Percentiles rank a stretch among this genome's conserved stretches.
Evolutionary conservation across 1,139 yeast genomes (phyloP).

Genomic region (Pichia sp.): DNA sequence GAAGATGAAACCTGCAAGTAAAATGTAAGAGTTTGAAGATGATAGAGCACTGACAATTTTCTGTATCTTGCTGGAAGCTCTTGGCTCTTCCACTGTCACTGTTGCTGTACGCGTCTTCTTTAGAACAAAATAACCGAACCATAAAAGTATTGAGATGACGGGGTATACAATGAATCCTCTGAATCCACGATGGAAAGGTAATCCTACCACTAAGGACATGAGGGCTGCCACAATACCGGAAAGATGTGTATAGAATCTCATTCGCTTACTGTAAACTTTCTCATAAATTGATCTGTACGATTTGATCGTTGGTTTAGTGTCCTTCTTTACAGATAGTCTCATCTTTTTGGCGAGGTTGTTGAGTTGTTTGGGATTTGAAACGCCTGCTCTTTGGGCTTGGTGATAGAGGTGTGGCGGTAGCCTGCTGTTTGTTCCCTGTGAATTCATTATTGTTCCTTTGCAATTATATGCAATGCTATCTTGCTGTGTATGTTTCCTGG

Average conservation of each 20-base stretch:
- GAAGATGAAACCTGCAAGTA: conserved; percentile 31
- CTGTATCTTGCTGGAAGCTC: conserved; percentile 42
- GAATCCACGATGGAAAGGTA: conserved; percentile 16
- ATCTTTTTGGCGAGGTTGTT: no score
- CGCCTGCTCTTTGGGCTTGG: no score
- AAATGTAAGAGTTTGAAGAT: conserved; percentile 34
- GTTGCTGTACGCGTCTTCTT: conserved; percentile 43
- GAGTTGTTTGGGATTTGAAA: no score
- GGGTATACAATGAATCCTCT: conserved; percentile 23
- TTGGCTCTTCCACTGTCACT: conserved; percentile 44
- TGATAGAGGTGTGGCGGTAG: no score
- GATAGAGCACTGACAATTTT: conserved; percentile 43
- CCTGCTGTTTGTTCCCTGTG: no score
- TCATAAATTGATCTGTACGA: conserved; percentile 6
- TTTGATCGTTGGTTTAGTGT: not conserved
- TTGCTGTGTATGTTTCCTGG: no score
- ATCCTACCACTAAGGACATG: conserved; percentile 20
- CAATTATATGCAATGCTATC: no score
- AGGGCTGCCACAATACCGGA: conserved; percentile 28
- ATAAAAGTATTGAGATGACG: conserved; percentile 27
- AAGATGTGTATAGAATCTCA: conserved; percentile 27
- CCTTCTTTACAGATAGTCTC: no score
- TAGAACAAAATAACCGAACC: conserved; percentile 34
- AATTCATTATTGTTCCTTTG: no score
- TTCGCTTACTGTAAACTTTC: conserved; percentile 20